Evolutionary conservation across 768 basidiomycete genomes (phyloP), one percentile per base, ranked within the genome.

Genomic region (Boletus bicolor): DNA sequence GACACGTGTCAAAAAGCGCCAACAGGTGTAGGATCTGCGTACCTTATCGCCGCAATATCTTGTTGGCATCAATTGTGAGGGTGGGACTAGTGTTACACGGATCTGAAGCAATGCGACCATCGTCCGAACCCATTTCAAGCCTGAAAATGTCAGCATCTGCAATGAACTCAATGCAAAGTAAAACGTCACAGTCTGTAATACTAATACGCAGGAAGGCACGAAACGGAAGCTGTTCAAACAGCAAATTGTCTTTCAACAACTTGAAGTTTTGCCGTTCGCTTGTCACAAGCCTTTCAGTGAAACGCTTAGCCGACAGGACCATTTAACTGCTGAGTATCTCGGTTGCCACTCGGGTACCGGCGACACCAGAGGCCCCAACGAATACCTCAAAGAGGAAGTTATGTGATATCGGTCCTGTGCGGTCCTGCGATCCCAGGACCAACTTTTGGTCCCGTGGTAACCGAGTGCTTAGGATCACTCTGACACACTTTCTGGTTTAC

Each of bases 21-120:
- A 32, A 39, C 11, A n/a, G n/a, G 7, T 32, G 11, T 43, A 8
- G 39, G 43, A 30, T 34, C 26, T 1, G 39, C 49, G 24, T 51
- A 55, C 45, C 28, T 49, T 28, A 58, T 54, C 52, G 51, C 44
- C 26, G 36, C 46, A 35, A 30, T 41, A 54, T 49, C 50, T 36
- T 19, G 28, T 32, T 7, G 43, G 44, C 60, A 35, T 34, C 24
- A 4, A 44, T 44, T 46, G 47, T 30, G 53, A 48, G 51, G 34
- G 44, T 43, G 36, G 34, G 39, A 36, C 21, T 17, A 24, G 21
- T 24, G 30, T 42, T 48, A 28, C 37, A 60, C 17, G 12, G 46
- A 43, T 45, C 48, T 26, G 45, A 38, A 28, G 54, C 49, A 35
- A 35, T 51, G 41, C 43, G 6, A 36, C n/a, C 30, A 38, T 44